Percentiles rank a stretch among this genome's conserved stretches.
Conservation (phyloP, 2,329 filamentous ascomycete species). For the Metarhizium anisopliae region DNA sequence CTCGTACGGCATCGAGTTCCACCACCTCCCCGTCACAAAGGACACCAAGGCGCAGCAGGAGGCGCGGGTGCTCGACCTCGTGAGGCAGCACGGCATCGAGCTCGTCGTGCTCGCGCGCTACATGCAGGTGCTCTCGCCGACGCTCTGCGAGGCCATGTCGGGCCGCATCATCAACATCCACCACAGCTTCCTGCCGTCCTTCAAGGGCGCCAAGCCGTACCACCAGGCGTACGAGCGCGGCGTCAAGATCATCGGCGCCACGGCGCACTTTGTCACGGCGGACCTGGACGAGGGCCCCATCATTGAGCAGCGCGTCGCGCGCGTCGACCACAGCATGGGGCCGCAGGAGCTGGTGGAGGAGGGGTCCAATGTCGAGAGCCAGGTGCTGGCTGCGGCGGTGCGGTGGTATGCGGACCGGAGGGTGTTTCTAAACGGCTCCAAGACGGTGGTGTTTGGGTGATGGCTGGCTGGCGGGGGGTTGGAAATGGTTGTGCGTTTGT, state of each 20-base stretch:
- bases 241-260: conserved; percentile 83
- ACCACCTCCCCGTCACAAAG: conserved; percentile 70
- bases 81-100: conserved; percentile 61
- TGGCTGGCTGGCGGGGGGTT: not conserved
- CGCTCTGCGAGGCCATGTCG: conserved; percentile 67
- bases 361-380: conserved; percentile 76
- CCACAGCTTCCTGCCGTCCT: conserved; percentile 76
- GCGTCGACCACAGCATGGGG: conserved; percentile 69
- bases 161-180: conserved; percentile 90
- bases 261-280: conserved; percentile 77
- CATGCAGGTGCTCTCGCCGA: conserved; percentile 77
- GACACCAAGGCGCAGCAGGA: conserved; percentile 74
- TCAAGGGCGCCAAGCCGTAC: conserved; percentile 84
- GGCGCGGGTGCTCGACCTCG: conserved; percentile 58
- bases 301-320: conserved; percentile 72
- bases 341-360: conserved; percentile 70
- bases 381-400: conserved; percentile 71
- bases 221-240: conserved; percentile 80
- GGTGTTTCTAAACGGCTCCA: conserved; percentile 68
- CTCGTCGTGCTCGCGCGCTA: conserved; percentile 75
- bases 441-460: conserved; percentile 63
- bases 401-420: conserved; percentile 76
- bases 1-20: conserved; percentile 70
- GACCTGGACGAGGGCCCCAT: conserved; percentile 82
- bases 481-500: not conserved